A percentile compares a stretch with the other conserved stretches of the same genome.
These are phyloP conservation scores for Diaporthe capsici DNA, from an alignment of 2,329 filamentous ascomycete species.

Conservation along the genomic window DNA sequence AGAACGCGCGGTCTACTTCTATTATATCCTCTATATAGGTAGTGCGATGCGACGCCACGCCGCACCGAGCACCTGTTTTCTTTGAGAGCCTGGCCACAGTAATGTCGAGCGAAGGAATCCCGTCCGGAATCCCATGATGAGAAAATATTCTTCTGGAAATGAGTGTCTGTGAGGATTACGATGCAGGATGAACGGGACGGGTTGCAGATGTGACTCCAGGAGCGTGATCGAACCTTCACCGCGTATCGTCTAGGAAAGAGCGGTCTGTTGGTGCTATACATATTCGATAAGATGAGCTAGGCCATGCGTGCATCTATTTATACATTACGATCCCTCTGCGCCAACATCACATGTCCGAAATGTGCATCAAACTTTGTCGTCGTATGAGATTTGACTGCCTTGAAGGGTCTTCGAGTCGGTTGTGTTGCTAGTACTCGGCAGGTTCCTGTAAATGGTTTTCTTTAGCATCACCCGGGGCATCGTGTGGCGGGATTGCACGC, in stretches of 20 bases:
- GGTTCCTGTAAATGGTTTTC: neutral
- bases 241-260: neutral
- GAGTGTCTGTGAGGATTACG: neutral
- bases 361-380: slow-evolving; percentile 15
- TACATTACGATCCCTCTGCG: neutral
- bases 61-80: neutral
- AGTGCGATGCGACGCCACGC: slow-evolving; percentile 21
- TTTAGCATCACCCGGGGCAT: neutral
- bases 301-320: neutral
- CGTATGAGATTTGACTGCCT: slow-evolving; percentile 8
- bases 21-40: slow-evolving; percentile 15
- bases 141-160: neutral
- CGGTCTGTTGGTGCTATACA: neutral
- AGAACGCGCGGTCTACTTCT: slow-evolving; percentile 15
- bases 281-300: neutral
- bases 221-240: neutral
- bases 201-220: neutral
- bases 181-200: neutral
- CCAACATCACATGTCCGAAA: neutral
- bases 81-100: neutral
- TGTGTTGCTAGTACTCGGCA: neutral
- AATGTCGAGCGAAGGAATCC: neutral
- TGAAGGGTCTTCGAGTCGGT: neutral
- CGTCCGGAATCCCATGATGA: neutral
- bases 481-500: neutral